Percentiles rank a stretch among this genome's conserved stretches.
Conservation (phyloP, 2,329 filamentous ascomycete genomes). For the Graphilbum ipis-grandicollis region DNA sequence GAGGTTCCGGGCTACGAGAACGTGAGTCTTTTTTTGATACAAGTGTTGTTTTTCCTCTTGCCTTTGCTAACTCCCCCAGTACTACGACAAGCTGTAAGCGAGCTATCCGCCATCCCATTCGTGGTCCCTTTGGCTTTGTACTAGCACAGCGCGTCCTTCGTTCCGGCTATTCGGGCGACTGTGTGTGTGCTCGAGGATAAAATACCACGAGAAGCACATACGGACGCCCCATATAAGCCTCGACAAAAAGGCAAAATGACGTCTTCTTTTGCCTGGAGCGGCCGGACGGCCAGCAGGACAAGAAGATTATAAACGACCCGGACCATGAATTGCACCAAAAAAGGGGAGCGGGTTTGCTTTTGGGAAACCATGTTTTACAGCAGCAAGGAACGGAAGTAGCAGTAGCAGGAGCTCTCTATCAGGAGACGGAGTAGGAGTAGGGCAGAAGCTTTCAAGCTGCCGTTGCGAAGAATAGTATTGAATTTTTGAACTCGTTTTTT, state of each 20-base stretch:
- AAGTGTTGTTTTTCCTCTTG: neutral
- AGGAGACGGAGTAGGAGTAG: too few relatives aligned
- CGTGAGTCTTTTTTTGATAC: slow-evolving; percentile 53
- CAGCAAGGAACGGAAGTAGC: too few relatives aligned
- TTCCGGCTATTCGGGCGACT: neutral
- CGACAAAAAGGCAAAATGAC: too few relatives aligned
- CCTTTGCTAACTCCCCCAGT: slow-evolving; percentile 39
- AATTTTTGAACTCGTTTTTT: too few relatives aligned
- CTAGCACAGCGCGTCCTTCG: neutral
- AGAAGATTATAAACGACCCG: neutral
- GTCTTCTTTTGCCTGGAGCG: too few relatives aligned
- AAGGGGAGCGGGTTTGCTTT: neutral
- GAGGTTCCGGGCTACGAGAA: slow-evolving; percentile 86
- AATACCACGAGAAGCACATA: too few relatives aligned
- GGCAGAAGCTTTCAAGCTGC: too few relatives aligned
- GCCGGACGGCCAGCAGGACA: neutral
- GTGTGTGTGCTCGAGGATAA: too few relatives aligned
- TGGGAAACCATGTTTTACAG: too few relatives aligned
- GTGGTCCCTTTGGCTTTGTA: slow-evolving; percentile 3
- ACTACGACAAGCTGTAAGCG: slow-evolving; percentile 97
- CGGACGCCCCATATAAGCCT: too few relatives aligned
- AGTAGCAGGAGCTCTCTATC: neutral
- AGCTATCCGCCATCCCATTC: slow-evolving; percentile 5
- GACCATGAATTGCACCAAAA: neutral
- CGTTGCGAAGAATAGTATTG: too few relatives aligned